Conservation (phyloP, 495 filamentous ascomycete species). For the Lepidopterella palustris region DNA sequence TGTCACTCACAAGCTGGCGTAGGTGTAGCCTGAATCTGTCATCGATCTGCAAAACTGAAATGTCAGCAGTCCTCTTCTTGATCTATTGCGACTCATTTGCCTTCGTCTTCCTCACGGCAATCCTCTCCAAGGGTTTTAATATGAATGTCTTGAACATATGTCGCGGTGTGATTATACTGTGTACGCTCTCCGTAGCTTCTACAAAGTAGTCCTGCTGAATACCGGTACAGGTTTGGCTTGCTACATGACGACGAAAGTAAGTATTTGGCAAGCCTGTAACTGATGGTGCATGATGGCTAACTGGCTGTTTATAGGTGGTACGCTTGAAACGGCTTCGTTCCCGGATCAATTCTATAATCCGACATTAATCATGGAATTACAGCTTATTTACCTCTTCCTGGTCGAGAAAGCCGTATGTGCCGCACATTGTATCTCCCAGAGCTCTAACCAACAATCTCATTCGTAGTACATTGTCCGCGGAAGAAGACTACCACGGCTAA, state of each 20-base stretch:
- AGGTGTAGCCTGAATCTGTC: slow-evolving; percentile 19
- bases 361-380: not conserved
- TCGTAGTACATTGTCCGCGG: slow-evolving; percentile 45
- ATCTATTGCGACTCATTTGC: slow-evolving; percentile 48
- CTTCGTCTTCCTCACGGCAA: slow-evolving; percentile 45
- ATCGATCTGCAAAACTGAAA: not conserved
- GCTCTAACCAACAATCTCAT: not conserved
- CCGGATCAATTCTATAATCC: not conserved
- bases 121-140: slow-evolving; percentile 45
- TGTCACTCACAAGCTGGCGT: slow-evolving; percentile 46
- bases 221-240: slow-evolving; percentile 28
- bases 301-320: not conserved
- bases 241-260: slow-evolving; percentile 51
- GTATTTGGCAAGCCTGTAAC: not conserved
- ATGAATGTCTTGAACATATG: slow-evolving; percentile 42
- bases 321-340: not conserved
- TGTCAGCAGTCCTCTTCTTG: slow-evolving; percentile 41
- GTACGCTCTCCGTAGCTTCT: slow-evolving; percentile 24
- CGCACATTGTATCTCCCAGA: not conserved
- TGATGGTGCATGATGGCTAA: not conserved
- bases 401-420: slow-evolving; percentile 46
- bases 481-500: slow-evolving; percentile 38
- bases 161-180: slow-evolving; percentile 45
- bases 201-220: not conserved
- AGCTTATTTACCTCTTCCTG: slow-evolving; percentile 47